Percentiles rank a stretch among this genome's conserved stretches.
Evolutionary conservation across 176 grass and related monocot species (phyloP).

Genomic region (Paspalum notatum): DNA sequence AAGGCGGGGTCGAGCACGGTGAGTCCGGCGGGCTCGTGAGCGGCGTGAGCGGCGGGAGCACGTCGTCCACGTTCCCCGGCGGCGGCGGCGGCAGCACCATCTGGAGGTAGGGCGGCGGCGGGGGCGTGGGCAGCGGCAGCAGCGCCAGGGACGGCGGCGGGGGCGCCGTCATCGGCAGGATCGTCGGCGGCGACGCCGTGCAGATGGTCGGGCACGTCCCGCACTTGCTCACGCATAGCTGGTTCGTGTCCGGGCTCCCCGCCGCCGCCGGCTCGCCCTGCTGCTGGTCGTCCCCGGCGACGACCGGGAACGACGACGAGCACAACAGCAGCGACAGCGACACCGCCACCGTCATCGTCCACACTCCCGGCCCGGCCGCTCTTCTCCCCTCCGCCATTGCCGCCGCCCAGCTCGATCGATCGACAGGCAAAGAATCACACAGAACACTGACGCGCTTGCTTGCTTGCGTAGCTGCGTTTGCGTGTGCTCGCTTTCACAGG

Average conservation of each 20-base stretch:
- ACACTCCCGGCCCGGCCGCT: neutral
- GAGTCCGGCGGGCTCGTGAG: conserved; percentile 26
- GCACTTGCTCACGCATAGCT: conserved; percentile 66
- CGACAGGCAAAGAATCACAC: neutral
- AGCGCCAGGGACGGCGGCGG: conserved; percentile 30
- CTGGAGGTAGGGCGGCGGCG: conserved; percentile 54
- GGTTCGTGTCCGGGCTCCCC: conserved; percentile 46
- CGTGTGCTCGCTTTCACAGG: conserved; percentile 43
- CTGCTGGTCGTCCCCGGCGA: neutral
- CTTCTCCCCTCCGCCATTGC: conserved; percentile 41
- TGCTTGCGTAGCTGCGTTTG: conserved; percentile 1
- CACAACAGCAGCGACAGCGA: neutral
- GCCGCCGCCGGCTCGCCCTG: conserved; percentile 21
- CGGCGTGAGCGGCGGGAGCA: conserved; percentile 1
- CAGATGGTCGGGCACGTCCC: conserved; percentile 68
- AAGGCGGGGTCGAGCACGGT: neutral
- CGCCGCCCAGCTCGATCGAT: neutral
- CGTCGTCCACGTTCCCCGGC: neutral
- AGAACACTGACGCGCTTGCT: conserved; percentile 6
- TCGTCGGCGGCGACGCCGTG: conserved; percentile 54
- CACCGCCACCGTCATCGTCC: neutral
- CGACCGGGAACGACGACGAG: neutral
- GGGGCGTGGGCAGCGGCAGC: conserved; percentile 33
- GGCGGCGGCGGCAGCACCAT: conserved; percentile 44
- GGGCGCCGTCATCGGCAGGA: conserved; percentile 28